phyloP scores from a whole-genome alignment of 1,284 basidiomycete genomes.

The Vanrija sp. region DNA sequence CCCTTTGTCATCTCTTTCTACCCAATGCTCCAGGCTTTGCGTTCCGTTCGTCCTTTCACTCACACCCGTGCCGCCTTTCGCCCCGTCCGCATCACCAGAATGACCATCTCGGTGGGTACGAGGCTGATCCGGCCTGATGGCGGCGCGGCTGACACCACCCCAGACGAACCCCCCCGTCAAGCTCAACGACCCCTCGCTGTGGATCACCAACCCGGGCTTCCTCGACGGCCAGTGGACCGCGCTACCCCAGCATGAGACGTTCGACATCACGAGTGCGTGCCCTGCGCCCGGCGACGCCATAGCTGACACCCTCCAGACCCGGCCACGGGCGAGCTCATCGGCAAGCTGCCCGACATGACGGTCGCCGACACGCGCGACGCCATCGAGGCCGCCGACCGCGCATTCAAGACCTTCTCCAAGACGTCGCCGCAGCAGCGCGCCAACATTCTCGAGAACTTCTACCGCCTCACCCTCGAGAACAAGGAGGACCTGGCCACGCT shows the following conservation, averaged over 20 bases:
- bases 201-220: conserved; percentile 53
- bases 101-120: too few relatives aligned
- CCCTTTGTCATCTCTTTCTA: too few relatives aligned
- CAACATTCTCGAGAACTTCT: conserved; percentile 71
- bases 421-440: conserved; percentile 63
- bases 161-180: conserved; percentile 2
- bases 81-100: too few relatives aligned
- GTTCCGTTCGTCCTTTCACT: too few relatives aligned
- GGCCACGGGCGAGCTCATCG: conserved; percentile 69
- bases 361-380: conserved; percentile 71
- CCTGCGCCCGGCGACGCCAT: too few relatives aligned
- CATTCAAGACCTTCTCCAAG: conserved; percentile 72
- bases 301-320: conserved; percentile 59
- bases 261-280: conserved; percentile 66
- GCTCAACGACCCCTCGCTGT: conserved; percentile 15
- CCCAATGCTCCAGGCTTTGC: too few relatives aligned
- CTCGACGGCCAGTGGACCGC: conserved; percentile 80
- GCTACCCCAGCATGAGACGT: conserved; percentile 62
- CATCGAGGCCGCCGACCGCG: conserved; percentile 66
- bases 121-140: too few relatives aligned
- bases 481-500: conserved; percentile 75
- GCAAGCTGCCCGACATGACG: conserved; percentile 78
- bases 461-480: conserved; percentile 68
- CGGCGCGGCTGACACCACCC: too few relatives aligned
- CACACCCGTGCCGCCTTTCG: too few relatives aligned